Conservation (phyloP, 176 grass and related monocot species). For the Puccinellia tenuiflora region DNA sequence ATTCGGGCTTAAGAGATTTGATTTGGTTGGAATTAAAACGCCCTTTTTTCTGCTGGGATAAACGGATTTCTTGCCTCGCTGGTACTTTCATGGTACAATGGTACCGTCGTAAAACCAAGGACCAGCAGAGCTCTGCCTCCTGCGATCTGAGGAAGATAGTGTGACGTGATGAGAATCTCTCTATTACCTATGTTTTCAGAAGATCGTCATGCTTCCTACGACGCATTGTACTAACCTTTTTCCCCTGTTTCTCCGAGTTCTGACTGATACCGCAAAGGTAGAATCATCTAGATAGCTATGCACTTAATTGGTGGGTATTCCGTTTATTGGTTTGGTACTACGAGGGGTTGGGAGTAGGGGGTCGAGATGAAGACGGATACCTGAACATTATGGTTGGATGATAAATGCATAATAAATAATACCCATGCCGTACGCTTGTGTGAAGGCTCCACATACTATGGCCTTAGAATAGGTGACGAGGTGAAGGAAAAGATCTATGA, state of each 20-base stretch:
- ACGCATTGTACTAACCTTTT: background rate
- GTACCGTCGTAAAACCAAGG: background rate
- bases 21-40: background rate
- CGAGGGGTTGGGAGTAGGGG: background rate
- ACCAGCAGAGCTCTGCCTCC: background rate
- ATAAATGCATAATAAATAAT: conserved; percentile 33
- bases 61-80: background rate
- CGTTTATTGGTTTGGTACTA: background rate
- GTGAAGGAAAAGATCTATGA: background rate
- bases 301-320: background rate
- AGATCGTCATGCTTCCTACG: background rate
- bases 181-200: background rate
- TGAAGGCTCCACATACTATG: background rate
- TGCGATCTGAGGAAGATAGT: conserved; percentile 5
- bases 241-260: background rate
- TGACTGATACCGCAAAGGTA: background rate
- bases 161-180: background rate
- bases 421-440: background rate
- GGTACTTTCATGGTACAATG: background rate
- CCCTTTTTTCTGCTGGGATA: background rate
- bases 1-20: background rate
- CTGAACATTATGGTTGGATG: conserved; percentile 1
- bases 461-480: background rate
- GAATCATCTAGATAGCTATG: background rate
- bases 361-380: background rate